Conservation (phyloP, 257 asterid genomes). For the Datura wrightii region DNA sequence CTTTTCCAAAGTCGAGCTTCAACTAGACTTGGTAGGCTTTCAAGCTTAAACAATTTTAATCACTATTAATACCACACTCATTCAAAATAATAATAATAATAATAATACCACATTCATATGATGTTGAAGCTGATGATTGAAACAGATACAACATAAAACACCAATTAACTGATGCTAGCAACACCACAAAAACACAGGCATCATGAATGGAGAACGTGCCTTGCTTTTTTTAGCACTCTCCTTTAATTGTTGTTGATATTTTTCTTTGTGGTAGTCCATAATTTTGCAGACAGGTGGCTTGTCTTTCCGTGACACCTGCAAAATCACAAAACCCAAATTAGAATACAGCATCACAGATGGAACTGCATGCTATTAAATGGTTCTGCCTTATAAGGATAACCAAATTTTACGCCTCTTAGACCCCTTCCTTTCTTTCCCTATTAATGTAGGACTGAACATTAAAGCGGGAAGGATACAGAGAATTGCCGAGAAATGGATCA, state of each 20-base stretch:
- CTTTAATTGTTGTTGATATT: conserved; percentile 59
- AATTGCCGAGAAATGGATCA: background rate
- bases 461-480: background rate
- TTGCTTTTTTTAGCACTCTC: conserved; percentile 52
- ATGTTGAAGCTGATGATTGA: background rate
- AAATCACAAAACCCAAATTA: conserved; percentile 32
- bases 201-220: background rate
- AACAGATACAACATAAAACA: background rate
- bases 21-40: background rate
- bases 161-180: conserved; percentile 25
- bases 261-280: conserved; percentile 67
- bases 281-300: conserved; percentile 89
- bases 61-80: background rate
- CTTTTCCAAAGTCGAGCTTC: background rate
- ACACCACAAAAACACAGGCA: background rate
- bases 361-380: conserved; percentile 13
- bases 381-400: background rate
- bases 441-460: background rate
- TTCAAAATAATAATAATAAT: no score
- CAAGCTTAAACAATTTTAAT: conserved; percentile 5
- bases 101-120: background rate
- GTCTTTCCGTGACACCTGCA: conserved; percentile 67
- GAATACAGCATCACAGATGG: conserved; percentile 32
- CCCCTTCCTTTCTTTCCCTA: background rate
- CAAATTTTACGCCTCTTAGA: background rate